A percentile compares a stretch with the other conserved stretches of the same genome.
Conservation (phyloP, 148 eudicot species). For the Fagopyrum tataricum region DNA sequence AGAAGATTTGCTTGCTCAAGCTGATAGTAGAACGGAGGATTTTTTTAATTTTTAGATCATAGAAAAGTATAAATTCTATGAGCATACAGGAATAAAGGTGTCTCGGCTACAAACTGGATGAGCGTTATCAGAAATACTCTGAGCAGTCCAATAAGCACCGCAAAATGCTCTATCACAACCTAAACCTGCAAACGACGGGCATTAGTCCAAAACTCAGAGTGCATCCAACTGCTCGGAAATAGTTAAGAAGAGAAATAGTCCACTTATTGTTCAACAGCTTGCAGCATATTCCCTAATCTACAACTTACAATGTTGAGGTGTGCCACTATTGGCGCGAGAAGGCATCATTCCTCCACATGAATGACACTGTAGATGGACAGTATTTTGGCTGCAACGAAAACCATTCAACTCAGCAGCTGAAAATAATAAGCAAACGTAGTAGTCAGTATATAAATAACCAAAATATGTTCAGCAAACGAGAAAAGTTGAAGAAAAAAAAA, state of each 20-base stretch:
- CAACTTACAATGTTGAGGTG: constrained; percentile 70
- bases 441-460: neutral
- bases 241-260: neutral
- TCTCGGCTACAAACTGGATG: constrained; percentile 56
- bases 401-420: constrained; percentile 55
- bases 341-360: constrained; percentile 98
- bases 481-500: neutral
- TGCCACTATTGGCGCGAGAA: constrained; percentile 42
- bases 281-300: neutral
- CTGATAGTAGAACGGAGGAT: too few species aligned
- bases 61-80: neutral
- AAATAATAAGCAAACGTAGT: neutral
- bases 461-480: neutral
- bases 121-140: constrained; percentile 28
- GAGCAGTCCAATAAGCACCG: constrained; percentile 80
- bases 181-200: constrained; percentile 40
- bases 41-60: too few species aligned
- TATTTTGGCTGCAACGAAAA: constrained; percentile 56
- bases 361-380: constrained; percentile 80
- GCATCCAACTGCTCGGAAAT: neutral
- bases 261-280: neutral
- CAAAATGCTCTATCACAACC: constrained; percentile 95
- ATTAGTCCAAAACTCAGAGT: neutral
- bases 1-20: neutral
- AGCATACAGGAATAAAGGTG: constrained; percentile 66